Evolutionary conservation across 495 filamentous ascomycete genomes (phyloP).

Genomic region (Aspergillus kassunensis): DNA sequence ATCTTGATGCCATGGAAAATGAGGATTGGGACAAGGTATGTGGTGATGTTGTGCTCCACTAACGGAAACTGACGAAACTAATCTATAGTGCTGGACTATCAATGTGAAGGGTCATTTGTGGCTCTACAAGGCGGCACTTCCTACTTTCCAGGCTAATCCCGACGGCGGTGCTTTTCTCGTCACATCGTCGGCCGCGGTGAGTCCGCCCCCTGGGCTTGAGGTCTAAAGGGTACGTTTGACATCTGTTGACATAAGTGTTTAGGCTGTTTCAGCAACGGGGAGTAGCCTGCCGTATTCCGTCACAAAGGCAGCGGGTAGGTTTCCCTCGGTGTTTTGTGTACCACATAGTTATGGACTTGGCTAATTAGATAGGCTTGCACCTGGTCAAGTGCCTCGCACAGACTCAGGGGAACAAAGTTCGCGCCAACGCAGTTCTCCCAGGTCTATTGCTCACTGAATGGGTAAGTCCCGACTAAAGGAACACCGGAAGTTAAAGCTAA

Average conservation of each 20-base stretch:
- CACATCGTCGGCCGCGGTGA: slow-evolving; percentile 60
- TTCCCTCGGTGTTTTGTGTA: background rate
- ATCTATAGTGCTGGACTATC: slow-evolving; percentile 57
- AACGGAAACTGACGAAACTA: background rate
- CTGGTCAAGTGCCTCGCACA: slow-evolving; percentile 69
- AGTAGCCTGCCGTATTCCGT: slow-evolving; percentile 64
- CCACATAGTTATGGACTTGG: background rate
- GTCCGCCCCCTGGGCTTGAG: background rate
- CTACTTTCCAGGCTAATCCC: slow-evolving; percentile 63
- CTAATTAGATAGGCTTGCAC: slow-evolving; percentile 48
- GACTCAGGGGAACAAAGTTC: slow-evolving; percentile 60
- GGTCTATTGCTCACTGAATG: slow-evolving; percentile 70
- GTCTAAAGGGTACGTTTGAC: background rate
- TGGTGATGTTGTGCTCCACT: background rate
- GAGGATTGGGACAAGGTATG: slow-evolving; percentile 68
- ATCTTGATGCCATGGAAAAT: slow-evolving; percentile 58
- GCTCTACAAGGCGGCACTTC: slow-evolving; percentile 57
- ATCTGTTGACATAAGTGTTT: background rate
- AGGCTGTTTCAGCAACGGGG: slow-evolving; percentile 47
- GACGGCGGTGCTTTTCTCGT: slow-evolving; percentile 68
- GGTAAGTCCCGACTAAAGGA: slow-evolving; percentile 37
- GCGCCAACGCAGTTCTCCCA: slow-evolving; percentile 65
- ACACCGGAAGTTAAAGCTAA: slow-evolving; percentile 1
- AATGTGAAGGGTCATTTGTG: slow-evolving; percentile 66
- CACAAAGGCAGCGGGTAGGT: slow-evolving; percentile 57